Percentiles rank a stretch among this genome's conserved stretches.
These are phyloP conservation scores for Hypoxylon rubiginosum DNA, from an alignment of 2,329 filamentous ascomycete species.

Conservation along the genomic window DNA sequence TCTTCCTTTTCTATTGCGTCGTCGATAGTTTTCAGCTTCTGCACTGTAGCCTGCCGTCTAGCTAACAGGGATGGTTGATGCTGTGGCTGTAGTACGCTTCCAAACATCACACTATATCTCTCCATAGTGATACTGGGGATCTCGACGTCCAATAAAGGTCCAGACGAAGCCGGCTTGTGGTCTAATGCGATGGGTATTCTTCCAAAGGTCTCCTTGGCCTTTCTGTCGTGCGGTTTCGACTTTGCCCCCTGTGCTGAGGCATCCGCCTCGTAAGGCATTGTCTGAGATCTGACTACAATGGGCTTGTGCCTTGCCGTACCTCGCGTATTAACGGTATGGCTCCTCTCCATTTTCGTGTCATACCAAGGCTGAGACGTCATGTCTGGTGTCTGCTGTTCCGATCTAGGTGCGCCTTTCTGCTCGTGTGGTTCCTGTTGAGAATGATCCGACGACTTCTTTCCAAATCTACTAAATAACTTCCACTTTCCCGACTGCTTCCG, in stretches of 20 bases:
- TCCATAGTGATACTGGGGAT: conserved; percentile 87
- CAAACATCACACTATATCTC: conserved; percentile 95
- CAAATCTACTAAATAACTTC: conserved; percentile 70
- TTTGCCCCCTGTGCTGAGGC: conserved; percentile 31
- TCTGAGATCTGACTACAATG: conserved; percentile 59
- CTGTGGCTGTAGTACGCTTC: conserved; percentile 69
- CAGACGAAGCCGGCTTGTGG: conserved; percentile 30
- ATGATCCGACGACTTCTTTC: conserved; percentile 57
- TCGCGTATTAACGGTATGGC: conserved; percentile 53
- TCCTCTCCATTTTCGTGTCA: conserved; percentile 52
- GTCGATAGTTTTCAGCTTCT: conserved; percentile 68
- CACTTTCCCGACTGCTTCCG: conserved; percentile 68
- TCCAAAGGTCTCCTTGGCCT: conserved; percentile 46
- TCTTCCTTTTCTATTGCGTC: conserved; percentile 58
- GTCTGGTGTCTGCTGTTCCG: conserved; percentile 33
- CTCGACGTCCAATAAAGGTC: conserved; percentile 75
- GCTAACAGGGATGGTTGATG: conserved; percentile 62
- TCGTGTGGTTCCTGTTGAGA: conserved; percentile 42
- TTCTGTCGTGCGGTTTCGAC: conserved; percentile 27
- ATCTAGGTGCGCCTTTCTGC: conserved; percentile 35
- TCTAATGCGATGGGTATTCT: conserved; percentile 46
- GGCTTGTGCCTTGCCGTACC: conserved; percentile 59
- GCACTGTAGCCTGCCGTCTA: conserved; percentile 70
- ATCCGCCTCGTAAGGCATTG: conserved; percentile 53
- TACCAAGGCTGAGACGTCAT: conserved; percentile 34